These are phyloP conservation scores for Zizania palustris DNA, from an alignment of 202 grass and related monocot genomes.

Conservation along the genomic window DNA sequence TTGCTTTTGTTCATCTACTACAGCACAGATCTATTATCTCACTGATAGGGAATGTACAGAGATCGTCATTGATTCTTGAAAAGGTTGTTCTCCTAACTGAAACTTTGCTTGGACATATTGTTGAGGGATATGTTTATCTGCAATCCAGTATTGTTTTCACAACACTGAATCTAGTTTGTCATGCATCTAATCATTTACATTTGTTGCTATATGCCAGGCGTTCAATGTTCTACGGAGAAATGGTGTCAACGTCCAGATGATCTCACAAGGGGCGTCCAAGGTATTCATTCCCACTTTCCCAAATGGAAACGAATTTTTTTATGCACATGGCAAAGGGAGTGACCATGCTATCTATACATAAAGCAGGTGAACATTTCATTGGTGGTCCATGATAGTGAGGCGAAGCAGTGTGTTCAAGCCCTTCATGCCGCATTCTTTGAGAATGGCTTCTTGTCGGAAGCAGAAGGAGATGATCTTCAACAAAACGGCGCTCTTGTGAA, in stretches of 20 bases:
- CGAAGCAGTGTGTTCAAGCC: constrained; percentile 76
- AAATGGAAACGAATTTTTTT: constrained; percentile 6
- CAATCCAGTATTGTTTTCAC: neutral
- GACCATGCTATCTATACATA: neutral
- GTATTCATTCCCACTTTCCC: constrained; percentile 37
- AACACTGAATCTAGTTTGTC: neutral
- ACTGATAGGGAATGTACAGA: constrained; percentile 88
- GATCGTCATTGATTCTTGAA: constrained; percentile 91
- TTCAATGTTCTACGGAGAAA: constrained; percentile 80
- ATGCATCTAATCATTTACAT: constrained; percentile 6
- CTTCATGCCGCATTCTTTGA: constrained; percentile 92
- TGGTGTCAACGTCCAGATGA: constrained; percentile 96
- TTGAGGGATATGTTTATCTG: neutral
- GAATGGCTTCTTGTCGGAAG: constrained; percentile 80
- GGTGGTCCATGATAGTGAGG: constrained; percentile 78
- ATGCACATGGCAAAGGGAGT: neutral
- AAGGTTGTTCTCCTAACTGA: constrained; percentile 54
- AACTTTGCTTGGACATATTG: neutral
- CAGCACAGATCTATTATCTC: constrained; percentile 91
- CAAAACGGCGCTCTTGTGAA: constrained; percentile 43
- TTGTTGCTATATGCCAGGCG: constrained; percentile 48
- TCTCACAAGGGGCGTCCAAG: constrained; percentile 98
- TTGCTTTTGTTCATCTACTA: constrained; percentile 86
- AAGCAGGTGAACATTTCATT: constrained; percentile 93
- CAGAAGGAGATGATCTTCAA: constrained; percentile 34